A percentile compares a stretch with the other conserved stretches of the same genome.
Conservation (phyloP, 306 rosid genomes). For the Cicer judaicum region DNA sequence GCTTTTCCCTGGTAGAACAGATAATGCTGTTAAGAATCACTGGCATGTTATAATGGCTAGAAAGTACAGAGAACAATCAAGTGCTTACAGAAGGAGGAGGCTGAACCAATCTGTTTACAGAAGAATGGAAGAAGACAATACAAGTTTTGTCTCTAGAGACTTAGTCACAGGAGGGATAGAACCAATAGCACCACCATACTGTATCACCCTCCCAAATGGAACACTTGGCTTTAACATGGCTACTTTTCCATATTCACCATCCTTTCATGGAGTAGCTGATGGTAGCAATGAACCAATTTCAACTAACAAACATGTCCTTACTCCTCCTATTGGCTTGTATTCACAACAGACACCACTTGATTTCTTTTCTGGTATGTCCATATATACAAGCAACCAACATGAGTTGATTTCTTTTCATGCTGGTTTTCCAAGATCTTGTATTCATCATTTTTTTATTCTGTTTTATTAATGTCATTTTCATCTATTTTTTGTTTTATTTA, state of each 20-base stretch:
- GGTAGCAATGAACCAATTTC: slow-evolving; percentile 53
- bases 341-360: slow-evolving; percentile 58
- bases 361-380: slow-evolving; percentile 61
- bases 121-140: slow-evolving; percentile 61
- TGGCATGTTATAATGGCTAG: slow-evolving; percentile 99
- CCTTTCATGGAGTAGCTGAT: slow-evolving; percentile 48
- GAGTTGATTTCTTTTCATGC: too few relatives aligned
- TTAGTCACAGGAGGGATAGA: not conserved
- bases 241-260: slow-evolving; percentile 50
- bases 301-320: slow-evolving; percentile 44
- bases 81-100: slow-evolving; percentile 87
- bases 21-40: slow-evolving; percentile 95
- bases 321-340: slow-evolving; percentile 44
- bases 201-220: slow-evolving; percentile 44
- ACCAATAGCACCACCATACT: slow-evolving; percentile 38
- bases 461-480: too few relatives aligned
- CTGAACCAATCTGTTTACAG: slow-evolving; percentile 67
- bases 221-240: slow-evolving; percentile 28
- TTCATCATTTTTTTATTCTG: too few relatives aligned
- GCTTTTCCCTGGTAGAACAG: slow-evolving; percentile 96
- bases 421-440: too few relatives aligned
- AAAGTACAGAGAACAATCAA: slow-evolving; percentile 88
- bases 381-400: not conserved
- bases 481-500: too few relatives aligned
- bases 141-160: slow-evolving; percentile 47